A percentile compares a stretch with the other conserved stretches of the same genome.
phyloP scores from a whole-genome alignment of 345 rosid genomes.

The Leavenworthia alabamica region DNA sequence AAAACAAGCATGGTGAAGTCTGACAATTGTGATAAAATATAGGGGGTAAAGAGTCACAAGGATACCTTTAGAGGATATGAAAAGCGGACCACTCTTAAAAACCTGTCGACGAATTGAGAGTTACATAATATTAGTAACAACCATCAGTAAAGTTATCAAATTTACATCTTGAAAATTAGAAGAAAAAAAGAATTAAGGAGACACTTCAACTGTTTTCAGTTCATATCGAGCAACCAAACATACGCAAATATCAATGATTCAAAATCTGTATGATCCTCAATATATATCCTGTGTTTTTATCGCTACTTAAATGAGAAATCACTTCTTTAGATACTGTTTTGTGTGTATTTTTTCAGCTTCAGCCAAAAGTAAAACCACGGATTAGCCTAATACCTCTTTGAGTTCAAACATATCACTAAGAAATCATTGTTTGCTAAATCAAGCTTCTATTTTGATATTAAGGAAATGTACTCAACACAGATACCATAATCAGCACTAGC shows the following conservation, averaged over 20 bases:
- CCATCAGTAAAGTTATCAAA: not conserved
- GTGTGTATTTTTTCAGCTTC: not conserved
- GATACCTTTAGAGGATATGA: constrained; percentile 97
- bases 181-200: not conserved
- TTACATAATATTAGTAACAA: constrained; percentile 1
- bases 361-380: not conserved
- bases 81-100: constrained; percentile 94
- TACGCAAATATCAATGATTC: not conserved
- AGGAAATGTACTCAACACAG: not conserved
- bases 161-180: not conserved
- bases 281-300: not conserved
- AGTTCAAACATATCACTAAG: not conserved
- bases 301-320: not conserved
- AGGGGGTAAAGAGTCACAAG: not conserved
- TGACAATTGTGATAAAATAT: constrained; percentile 2
- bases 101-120: constrained; percentile 43
- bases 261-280: not conserved
- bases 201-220: not conserved
- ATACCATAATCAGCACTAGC: not conserved
- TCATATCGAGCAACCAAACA: not conserved
- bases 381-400: not conserved
- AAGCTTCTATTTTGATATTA: not conserved
- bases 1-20: not conserved
- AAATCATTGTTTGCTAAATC: not conserved
- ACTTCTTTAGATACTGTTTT: not conserved